phyloP scores from a whole-genome alignment of 1,139 yeast species.

The Suhomyces ambrosiae region DNA sequence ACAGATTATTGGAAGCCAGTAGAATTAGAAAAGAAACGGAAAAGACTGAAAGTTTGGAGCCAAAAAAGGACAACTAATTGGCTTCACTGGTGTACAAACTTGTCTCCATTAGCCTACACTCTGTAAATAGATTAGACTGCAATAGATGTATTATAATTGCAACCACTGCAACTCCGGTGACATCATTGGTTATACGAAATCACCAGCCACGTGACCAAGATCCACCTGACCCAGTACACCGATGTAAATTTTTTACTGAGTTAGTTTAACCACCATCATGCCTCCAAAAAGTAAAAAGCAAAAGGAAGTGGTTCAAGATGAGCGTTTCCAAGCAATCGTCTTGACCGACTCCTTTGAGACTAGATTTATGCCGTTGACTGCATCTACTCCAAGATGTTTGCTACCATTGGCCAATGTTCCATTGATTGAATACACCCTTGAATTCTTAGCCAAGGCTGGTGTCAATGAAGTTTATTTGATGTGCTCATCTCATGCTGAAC shows the following conservation, averaged over 20 bases:
- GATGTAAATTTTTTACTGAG: slow-evolving; percentile 7
- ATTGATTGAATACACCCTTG: slow-evolving; percentile 89
- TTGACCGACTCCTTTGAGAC: slow-evolving; percentile 92
- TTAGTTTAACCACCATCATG: slow-evolving; percentile 22
- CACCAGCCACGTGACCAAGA: background rate
- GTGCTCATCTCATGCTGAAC: slow-evolving; percentile 90
- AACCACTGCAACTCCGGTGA: background rate
- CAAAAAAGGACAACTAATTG: background rate
- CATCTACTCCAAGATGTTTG: slow-evolving; percentile 83
- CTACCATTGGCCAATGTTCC: slow-evolving; percentile 93
- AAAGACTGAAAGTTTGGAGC: background rate
- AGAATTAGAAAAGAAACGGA: background rate
- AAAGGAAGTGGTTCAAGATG: slow-evolving; percentile 65
- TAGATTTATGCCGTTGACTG: slow-evolving; percentile 88
- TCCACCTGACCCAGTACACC: slow-evolving; percentile 2
- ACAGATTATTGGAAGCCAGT: slow-evolving; percentile 1
- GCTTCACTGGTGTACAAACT: too few species aligned
- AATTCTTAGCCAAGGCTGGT: slow-evolving; percentile 87
- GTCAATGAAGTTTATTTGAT: slow-evolving; percentile 87
- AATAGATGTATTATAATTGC: background rate
- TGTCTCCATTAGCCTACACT: background rate
- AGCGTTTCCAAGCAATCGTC: slow-evolving; percentile 88
- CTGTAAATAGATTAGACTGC: slow-evolving; percentile 6
- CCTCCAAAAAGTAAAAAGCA: slow-evolving; percentile 54
- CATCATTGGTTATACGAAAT: background rate